A percentile compares a stretch with the other conserved stretches of the same genome.
Conservation (phyloP, 1,284 basidiomycete species). For the Pyrrhoderma noxium region DNA sequence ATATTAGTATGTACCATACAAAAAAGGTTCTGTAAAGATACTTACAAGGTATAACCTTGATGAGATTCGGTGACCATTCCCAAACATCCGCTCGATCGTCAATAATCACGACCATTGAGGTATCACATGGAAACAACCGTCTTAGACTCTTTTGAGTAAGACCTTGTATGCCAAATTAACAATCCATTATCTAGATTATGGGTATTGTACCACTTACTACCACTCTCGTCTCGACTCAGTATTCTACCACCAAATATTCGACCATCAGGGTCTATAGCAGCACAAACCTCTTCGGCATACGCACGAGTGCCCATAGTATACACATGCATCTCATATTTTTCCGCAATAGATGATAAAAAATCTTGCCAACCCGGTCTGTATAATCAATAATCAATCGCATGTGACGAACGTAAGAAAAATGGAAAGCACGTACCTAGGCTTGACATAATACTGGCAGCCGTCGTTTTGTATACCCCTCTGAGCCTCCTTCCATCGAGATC, state of each 20-base stretch:
- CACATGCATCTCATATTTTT: slow-evolving; percentile 96
- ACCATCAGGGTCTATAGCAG: slow-evolving; percentile 85
- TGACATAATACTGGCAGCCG: slow-evolving; percentile 95
- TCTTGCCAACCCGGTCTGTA: slow-evolving; percentile 77
- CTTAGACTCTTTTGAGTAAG: slow-evolving; percentile 87
- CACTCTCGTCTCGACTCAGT: slow-evolving; percentile 91
- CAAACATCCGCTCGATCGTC: slow-evolving; percentile 98
- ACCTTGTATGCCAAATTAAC: slow-evolving; percentile 34
- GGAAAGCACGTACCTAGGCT: slow-evolving; percentile 64
- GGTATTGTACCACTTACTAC: slow-evolving; percentile 71
- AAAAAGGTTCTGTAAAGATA: slow-evolving; percentile 20
- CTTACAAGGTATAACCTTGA: slow-evolving; percentile 95
- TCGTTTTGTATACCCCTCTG: slow-evolving; percentile 61
- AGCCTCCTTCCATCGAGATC: slow-evolving; percentile 31
- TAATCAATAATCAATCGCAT: slow-evolving; percentile 16
- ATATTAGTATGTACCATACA: slow-evolving; percentile 12
- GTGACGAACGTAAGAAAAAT: slow-evolving; percentile 15
- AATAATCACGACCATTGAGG: slow-evolving; percentile 98
- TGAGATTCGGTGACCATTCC: slow-evolving; percentile 91
- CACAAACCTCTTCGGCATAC: slow-evolving; percentile 93
- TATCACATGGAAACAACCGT: slow-evolving; percentile 91
- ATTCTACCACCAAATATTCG: slow-evolving; percentile 84
- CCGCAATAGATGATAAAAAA: slow-evolving; percentile 68
- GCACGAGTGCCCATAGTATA: slow-evolving; percentile 99
- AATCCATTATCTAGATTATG: not conserved